Conservation (phyloP, 768 basidiomycete genomes). For the Leccinum obscurum region DNA sequence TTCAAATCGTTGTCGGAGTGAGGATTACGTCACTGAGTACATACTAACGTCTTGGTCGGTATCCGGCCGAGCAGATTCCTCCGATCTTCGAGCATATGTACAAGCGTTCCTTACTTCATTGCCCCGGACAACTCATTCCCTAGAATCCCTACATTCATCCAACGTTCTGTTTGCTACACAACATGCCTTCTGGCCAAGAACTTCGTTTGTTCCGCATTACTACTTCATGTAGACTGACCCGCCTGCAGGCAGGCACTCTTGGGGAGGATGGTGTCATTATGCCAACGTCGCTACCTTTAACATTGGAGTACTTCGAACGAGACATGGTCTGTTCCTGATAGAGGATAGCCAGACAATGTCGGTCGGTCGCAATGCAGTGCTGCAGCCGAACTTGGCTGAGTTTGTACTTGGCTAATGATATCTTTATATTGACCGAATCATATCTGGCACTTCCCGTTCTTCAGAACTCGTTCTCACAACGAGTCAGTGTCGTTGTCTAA, state of each 20-base stretch:
- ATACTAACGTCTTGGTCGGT: conserved; percentile 53
- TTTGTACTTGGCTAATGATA: conserved; percentile 30
- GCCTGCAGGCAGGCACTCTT: conserved; percentile 77
- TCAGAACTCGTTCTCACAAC: conserved; percentile 70
- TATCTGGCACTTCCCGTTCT: no score
- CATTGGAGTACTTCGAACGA: conserved; percentile 83
- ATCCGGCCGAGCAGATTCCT: conserved; percentile 95
- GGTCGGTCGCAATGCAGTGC: conserved; percentile 77
- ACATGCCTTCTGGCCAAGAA: conserved; percentile 77
- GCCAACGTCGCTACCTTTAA: conserved; percentile 75
- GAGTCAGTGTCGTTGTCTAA: conserved; percentile 89
- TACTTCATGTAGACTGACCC: conserved; percentile 4
- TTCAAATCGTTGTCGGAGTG: no score
- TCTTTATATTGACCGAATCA: neutral
- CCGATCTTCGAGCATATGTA: conserved; percentile 84
- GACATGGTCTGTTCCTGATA: conserved; percentile 94
- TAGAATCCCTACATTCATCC: conserved; percentile 84
- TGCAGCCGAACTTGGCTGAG: conserved; percentile 60
- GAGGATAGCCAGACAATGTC: conserved; percentile 97
- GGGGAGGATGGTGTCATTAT: conserved; percentile 58
- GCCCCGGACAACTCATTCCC: conserved; percentile 75
- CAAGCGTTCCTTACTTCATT: conserved; percentile 89
- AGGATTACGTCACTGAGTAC: no score
- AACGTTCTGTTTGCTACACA: conserved; percentile 92
- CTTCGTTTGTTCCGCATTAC: conserved; percentile 39